Percentiles rank a stretch among this genome's conserved stretches.
Conservation (phyloP, 176 grass and related monocot species). For the Canna indica region DNA sequence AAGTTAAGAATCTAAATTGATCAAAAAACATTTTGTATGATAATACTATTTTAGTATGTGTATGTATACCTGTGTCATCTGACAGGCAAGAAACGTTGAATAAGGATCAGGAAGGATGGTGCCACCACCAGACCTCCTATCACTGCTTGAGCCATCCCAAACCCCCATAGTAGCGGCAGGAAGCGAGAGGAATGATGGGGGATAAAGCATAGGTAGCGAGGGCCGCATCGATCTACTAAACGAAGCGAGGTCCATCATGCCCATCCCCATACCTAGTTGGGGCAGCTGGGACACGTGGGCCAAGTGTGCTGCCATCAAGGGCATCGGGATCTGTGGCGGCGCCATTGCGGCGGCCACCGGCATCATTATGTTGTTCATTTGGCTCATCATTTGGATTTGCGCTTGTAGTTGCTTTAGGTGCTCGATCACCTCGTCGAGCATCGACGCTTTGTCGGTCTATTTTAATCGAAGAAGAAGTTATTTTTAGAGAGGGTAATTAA, state of each 20-base stretch:
- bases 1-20: too few relatives aligned
- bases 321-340: slow-evolving; percentile 64
- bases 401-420: slow-evolving; percentile 92
- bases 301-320: slow-evolving; percentile 35
- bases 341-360: slow-evolving; percentile 30
- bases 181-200: slow-evolving; percentile 29
- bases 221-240: slow-evolving; percentile 24
- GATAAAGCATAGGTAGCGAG: slow-evolving; percentile 30
- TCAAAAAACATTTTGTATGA: too few relatives aligned
- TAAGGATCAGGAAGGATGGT: slow-evolving; percentile 34
- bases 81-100: slow-evolving; percentile 45
- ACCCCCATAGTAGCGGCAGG: slow-evolving; percentile 1
- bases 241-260: slow-evolving; percentile 52
- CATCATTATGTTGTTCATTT: slow-evolving; percentile 82
- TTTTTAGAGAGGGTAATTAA: too few relatives aligned
- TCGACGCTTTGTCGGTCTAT: slow-evolving; percentile 93
- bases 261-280: slow-evolving; percentile 66
- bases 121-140: slow-evolving; percentile 14
- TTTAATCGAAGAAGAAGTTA: too few relatives aligned
- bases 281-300: slow-evolving; percentile 51
- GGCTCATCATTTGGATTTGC: slow-evolving; percentile 70
- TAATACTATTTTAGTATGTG: too few relatives aligned
- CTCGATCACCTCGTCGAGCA: slow-evolving; percentile 95
- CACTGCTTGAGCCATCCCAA: slow-evolving; percentile 16
- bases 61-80: slow-evolving; percentile 45